Evolutionary conservation across 2,329 filamentous ascomycete species (phyloP).

Genomic region (Periconia sp.): DNA sequence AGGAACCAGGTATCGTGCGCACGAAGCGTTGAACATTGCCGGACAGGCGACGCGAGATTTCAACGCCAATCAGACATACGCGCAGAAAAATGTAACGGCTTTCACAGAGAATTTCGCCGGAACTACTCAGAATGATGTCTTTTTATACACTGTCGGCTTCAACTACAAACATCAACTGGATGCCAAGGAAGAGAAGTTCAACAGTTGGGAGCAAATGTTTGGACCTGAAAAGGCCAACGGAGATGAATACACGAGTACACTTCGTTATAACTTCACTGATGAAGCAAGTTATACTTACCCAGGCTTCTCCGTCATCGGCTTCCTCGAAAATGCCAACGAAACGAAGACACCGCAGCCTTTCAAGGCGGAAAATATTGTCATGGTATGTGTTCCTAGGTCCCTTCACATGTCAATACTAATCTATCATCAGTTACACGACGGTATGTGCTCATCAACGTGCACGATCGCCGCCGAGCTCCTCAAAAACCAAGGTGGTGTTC

Average conservation of each 20-base stretch:
- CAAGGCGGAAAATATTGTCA: constrained; percentile 42
- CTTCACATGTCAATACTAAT: constrained; percentile 2
- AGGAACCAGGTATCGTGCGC: constrained; percentile 51
- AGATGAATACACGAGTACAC: constrained; percentile 39
- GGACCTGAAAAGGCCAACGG: constrained; percentile 34
- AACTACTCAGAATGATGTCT: constrained; percentile 22
- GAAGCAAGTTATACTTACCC: constrained; percentile 30
- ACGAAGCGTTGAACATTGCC: constrained; percentile 41
- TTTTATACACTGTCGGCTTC: constrained; percentile 28
- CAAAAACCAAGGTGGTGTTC: constrained; percentile 47
- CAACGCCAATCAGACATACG: constrained; percentile 28
- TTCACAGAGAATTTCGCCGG: constrained; percentile 27
- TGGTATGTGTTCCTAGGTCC: constrained; percentile 18
- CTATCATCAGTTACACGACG: constrained; percentile 39
- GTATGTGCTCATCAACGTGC: constrained; percentile 51
- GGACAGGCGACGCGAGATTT: constrained; percentile 38
- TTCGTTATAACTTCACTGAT: constrained; percentile 42
- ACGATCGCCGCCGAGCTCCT: constrained; percentile 50
- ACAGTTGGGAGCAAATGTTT: constrained; percentile 40
- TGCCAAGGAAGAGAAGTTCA: constrained; percentile 29
- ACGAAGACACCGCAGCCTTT: constrained; percentile 39
- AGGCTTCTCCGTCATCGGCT: constrained; percentile 35
- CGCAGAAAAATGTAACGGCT: constrained; percentile 29
- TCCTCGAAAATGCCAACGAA: constrained; percentile 31
- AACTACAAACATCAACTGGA: constrained; percentile 39